Evolutionary conservation across 2,329 filamentous ascomycete genomes (phyloP), one percentile per base, ranked within the genome.

Genomic region (Neocucurbitaria cava): DNA sequence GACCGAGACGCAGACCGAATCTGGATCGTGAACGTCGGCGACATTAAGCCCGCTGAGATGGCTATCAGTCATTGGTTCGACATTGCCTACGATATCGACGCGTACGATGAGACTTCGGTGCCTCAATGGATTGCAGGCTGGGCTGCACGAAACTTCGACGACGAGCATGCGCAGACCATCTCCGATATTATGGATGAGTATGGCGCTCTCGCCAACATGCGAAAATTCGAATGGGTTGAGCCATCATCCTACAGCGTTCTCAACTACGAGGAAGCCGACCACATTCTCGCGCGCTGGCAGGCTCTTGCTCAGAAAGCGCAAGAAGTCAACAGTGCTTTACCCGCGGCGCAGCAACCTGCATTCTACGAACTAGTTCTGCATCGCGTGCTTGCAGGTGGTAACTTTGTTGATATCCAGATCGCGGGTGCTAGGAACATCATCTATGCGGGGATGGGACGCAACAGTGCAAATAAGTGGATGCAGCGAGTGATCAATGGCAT

Each of bases 41-140:
- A 89, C 64, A 78, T 89, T 56, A 89, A 89, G 73, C 84, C 84
- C 0, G 77, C 86, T 42, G 85, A 89, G 75, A 79, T 89, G 15
- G 86, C 87, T 18, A 85, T 89, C 67, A 85, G 79, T 65, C 87
- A 89, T 71, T 89, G 87, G 76, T 77, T 90, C 58, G 87, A 89
- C 59, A 79, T 90, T 56, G 88, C 86, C 1, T 90, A 90, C 68
- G 84, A 90, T 64, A 82, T 84, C 20, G 74, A 82, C 18, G 68
- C 76, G 1, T 88, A 84, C 80, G 78, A 80, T n/a, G 79, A 82
- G 46, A 79, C 84, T 42, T 85, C 82, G 48, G 82, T 84, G 0
- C 76, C 77, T 1, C 76, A 78, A 2, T 90, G 87, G 84, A 78
- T 87, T 13, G 68, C 78, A 17, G 75, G 78, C 3, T 88, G 85